Conservation (phyloP, 805 yeast species). For the Ogataea salicorniae region DNA sequence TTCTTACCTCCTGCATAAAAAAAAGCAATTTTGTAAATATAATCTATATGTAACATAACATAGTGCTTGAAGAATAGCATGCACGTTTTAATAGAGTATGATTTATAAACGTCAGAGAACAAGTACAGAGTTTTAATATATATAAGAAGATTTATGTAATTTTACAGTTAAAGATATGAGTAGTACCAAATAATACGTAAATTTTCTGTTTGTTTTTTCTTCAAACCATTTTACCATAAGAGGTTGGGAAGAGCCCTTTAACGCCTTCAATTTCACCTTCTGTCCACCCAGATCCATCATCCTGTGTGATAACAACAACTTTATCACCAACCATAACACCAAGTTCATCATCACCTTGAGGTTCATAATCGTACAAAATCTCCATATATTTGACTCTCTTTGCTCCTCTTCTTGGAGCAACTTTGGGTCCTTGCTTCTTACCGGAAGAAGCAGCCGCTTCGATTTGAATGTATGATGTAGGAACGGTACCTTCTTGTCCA, state of each 20-base stretch:
- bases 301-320: constrained; percentile 61
- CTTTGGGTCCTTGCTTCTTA: constrained; percentile 65
- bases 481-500: constrained; percentile 69
- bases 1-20: constrained; percentile 88
- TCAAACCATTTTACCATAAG: constrained; percentile 45
- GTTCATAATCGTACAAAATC: constrained; percentile 71
- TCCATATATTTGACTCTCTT: constrained; percentile 57
- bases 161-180: too few relatives aligned
- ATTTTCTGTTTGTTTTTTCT: too few relatives aligned
- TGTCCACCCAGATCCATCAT: constrained; percentile 91
- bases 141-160: too few relatives aligned
- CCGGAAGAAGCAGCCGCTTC: constrained; percentile 10
- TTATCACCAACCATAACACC: constrained; percentile 67
- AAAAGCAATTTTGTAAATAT: background rate
- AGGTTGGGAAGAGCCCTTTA: constrained; percentile 72
- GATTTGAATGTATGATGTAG: constrained; percentile 68
- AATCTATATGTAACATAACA: too few relatives aligned
- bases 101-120: background rate
- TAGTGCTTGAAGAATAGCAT: constrained; percentile 18
- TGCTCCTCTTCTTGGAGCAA: constrained; percentile 65
- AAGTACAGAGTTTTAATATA: background rate
- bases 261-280: constrained; percentile 72
- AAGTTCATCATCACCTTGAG: constrained; percentile 78
- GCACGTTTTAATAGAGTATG: constrained; percentile 1
- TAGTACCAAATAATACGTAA: too few relatives aligned